Base-by-base conservation (phyloP, 176 grass and related monocot species). In the Thinopyrum elongatum region DNA sequence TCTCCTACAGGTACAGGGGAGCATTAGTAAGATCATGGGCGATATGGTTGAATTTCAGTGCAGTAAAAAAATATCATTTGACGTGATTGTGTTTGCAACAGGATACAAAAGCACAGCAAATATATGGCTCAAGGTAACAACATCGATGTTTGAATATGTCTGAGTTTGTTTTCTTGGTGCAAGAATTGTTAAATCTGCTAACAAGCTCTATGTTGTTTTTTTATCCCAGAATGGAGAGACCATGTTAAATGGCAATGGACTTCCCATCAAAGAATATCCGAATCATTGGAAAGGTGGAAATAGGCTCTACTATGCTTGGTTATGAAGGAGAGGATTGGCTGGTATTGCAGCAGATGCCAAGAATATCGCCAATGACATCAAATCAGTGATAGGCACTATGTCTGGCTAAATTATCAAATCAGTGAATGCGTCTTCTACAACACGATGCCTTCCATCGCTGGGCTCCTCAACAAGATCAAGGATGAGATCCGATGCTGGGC, bases 41-140 rank as follows among this genome's bases (percentile, higher is more conserved):
- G 39, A 89, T 13, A 59, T 60, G 6, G 30, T 94, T 0, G 51
- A 65, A 49, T 91, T 94, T 30, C 15, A 47, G 7, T 41, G 46
- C 22, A 76, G 76, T 7, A 59, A 81, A 11, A 21, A 82, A 6
- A 0, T 44, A 1, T 11, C 39, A 1, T 91, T 70, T 28, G 86
- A 69, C 17, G 66, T 17, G 4, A 69, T 69, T 69, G 31, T 69
- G 8, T 69, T 69, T 36, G 65, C 66, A 8, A 91, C 89, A 9
- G 8, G 38, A 9, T 39, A 39, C 38, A 39, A 39, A 10, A 39
- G 38, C 38, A 39, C 38, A 2, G 0, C 38, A 39, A 39, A 39
- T 39, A 39, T 39, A 10, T 39, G 38, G 38, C 38, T 39, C 38
- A 39, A 39, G 38, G 38, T 39, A 39, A 10, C 8, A 39, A 38